phyloP scores from a whole-genome alignment of 805 yeast species.

The Ogataea paradorogensis region DNA sequence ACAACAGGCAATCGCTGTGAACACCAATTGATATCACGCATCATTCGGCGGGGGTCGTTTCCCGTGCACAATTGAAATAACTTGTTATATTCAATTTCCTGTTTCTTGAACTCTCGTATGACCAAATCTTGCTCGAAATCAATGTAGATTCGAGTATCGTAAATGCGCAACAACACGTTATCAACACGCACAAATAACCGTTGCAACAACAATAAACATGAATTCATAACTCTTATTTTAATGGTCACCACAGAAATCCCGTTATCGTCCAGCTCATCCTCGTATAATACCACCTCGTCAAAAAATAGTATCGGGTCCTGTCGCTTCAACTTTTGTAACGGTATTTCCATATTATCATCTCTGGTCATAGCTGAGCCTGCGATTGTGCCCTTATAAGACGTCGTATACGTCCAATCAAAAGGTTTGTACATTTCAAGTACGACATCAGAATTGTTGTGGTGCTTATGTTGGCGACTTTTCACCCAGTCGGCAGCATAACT shows the following conservation, averaged over 20 bases:
- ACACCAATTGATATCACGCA: conserved; percentile 89
- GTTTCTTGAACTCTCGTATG: conserved; percentile 74
- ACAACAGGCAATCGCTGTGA: conserved; percentile 38
- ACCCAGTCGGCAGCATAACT: conserved; percentile 88
- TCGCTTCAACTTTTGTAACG: conserved; percentile 66
- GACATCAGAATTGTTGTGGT: conserved; percentile 32
- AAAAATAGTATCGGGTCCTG: conserved; percentile 81
- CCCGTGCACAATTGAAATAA: conserved; percentile 42
- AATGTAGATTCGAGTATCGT: conserved; percentile 81
- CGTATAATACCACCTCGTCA: conserved; percentile 85
- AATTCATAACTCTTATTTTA: conserved; percentile 86
- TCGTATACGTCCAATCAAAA: conserved; percentile 95
- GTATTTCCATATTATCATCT: conserved; percentile 44
- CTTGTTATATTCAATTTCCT: conserved; percentile 52
- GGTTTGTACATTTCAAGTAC: conserved; percentile 68
- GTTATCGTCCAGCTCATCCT: conserved; percentile 95
- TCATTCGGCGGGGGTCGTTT: conserved; percentile 63
- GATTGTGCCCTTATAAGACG: conserved; percentile 67
- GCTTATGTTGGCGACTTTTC: conserved; percentile 36
- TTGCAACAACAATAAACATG: conserved; percentile 67
- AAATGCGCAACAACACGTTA: conserved; percentile 76
- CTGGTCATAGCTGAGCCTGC: conserved; percentile 18
- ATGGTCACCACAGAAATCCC: conserved; percentile 78
- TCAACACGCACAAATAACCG: conserved; percentile 87
- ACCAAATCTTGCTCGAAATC: conserved; percentile 66